These are phyloP conservation scores for Boletus eberwhitei DNA, from an alignment of 768 basidiomycete genomes.

Conservation along the genomic window DNA sequence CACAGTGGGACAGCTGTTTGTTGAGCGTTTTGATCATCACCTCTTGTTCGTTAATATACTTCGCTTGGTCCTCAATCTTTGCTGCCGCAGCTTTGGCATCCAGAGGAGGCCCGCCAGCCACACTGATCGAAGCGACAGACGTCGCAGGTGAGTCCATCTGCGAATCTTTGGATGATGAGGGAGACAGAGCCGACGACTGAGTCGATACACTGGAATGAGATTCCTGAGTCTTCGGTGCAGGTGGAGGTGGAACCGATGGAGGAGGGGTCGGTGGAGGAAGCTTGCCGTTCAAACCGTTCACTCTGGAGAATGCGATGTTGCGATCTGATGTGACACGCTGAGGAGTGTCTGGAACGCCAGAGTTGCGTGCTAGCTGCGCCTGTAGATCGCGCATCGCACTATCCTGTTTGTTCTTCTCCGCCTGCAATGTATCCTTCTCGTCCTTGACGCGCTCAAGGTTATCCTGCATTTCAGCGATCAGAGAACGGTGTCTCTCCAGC, in stretches of 20 bases:
- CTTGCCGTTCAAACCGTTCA: conserved; percentile 65
- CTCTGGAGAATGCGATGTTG: conserved; percentile 51
- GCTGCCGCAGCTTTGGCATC: conserved; percentile 53
- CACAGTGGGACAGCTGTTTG: conserved; percentile 91
- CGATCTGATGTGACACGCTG: conserved; percentile 56
- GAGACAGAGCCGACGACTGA: conserved; percentile 51
- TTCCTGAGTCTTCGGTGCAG: conserved; percentile 58
- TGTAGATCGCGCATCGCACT: conserved; percentile 73
- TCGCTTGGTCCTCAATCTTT: conserved; percentile 70
- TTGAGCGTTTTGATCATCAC: conserved; percentile 92
- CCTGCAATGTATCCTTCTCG: conserved; percentile 73
- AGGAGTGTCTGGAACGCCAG: conserved; percentile 35
- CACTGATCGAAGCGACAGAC: conserved; percentile 49
- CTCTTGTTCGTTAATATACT: conserved; percentile 79
- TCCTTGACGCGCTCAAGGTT: conserved; percentile 76
- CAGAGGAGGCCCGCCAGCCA: conserved; percentile 32
- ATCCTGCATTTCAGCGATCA: conserved; percentile 74
- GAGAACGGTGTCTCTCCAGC: conserved; percentile 72
- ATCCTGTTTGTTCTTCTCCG: conserved; percentile 70
- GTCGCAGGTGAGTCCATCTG: conserved; percentile 65
- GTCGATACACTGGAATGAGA: conserved; percentile 58
- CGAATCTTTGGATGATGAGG: conserved; percentile 68
- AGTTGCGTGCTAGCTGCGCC: conserved; percentile 60
- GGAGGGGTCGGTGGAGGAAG: conserved; percentile 80
- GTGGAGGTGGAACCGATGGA: conserved; percentile 83